Conservation (phyloP, 352 stramenopile genomes). For the Plasmopara muralis region DNA sequence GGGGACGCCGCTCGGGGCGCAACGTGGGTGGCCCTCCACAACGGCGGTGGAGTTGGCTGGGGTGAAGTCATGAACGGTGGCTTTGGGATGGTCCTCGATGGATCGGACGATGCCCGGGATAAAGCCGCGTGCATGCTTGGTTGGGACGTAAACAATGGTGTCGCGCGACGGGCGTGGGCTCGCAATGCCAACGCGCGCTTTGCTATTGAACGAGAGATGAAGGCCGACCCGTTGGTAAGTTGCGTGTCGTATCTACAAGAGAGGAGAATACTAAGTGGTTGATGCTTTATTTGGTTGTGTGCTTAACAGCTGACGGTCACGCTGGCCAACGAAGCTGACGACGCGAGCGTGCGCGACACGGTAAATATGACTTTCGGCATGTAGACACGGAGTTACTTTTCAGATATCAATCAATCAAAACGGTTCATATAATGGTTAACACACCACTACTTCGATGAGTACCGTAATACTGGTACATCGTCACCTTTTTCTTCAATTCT, state of each 20-base stretch:
- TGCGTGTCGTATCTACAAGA: no score
- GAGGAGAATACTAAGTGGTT: no score
- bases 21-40: slow-evolving; percentile 40
- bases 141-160: slow-evolving; percentile 66
- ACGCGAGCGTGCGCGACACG: slow-evolving; percentile 36
- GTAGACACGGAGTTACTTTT: no score
- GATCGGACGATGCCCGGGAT: slow-evolving; percentile 49
- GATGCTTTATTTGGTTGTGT: slow-evolving; percentile 9
- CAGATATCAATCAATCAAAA: no score
- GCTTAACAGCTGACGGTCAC: slow-evolving; percentile 45
- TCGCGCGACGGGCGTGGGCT: slow-evolving; percentile 70
- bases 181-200: slow-evolving; percentile 82
- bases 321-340: slow-evolving; percentile 39
- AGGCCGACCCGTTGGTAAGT: slow-evolving; percentile 46
- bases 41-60: slow-evolving; percentile 85
- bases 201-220: slow-evolving; percentile 79
- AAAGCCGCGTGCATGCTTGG: slow-evolving; percentile 73
- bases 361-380: slow-evolving; percentile 4
- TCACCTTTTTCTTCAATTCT: no score
- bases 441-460: no score
- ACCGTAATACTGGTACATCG: no score
- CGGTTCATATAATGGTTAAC: no score
- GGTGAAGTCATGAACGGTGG: slow-evolving; percentile 86
- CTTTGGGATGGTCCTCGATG: slow-evolving; percentile 85
- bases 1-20: slow-evolving; percentile 42